Evolutionary conservation across 106 monocot species (phyloP), one percentile per base, ranked within the genome.

Genomic region (Acanthochlamys bracteata): DNA sequence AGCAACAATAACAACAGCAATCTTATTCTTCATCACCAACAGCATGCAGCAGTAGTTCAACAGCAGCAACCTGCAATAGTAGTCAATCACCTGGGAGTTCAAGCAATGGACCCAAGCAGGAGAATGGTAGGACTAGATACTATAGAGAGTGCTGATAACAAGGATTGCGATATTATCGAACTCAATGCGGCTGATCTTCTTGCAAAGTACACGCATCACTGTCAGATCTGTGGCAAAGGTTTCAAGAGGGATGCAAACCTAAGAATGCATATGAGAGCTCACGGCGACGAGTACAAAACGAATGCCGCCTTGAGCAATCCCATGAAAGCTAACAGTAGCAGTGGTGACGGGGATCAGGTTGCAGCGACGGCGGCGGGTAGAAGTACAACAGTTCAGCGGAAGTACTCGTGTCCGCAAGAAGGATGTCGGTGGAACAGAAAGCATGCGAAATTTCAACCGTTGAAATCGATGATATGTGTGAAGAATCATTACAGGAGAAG

Each of bases 241-340:
- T 89, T 89, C 79, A 84, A 76, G 71, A 75, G 89, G 16, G 89
- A 84, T 49, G 82, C 89, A 0, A 89, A 89, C 72, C 57, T 89
- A 53, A 63, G 89, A 61, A 89, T 89, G 89, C 89, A 89, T 65
- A 89, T 89, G 89, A 53, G 89, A 23, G 89, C 84, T 8, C 89
- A 90, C 39, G 89, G 89, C 0, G 89, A 90, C 47, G 77, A 85
- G 79, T 90, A 90, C 72, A 90, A 90, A 77, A 85, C 79, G 24
- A 72, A 42, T 16, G 71, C 66, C 0, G 89, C 82, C 0, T 69
- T 85, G 21, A 53, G 61, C 20, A 82, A 75, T 46, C 72, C 78
- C 21, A 61, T 59, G 40, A 77, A 73, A 68, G 42, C 20, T 1
- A 17, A 40, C 64, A n/a, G 55, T 45, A 27, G 20, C 10, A 25